phyloP scores from a whole-genome alignment of 2,329 filamentous ascomycete species.

The Fusarium brachygibbosum region DNA sequence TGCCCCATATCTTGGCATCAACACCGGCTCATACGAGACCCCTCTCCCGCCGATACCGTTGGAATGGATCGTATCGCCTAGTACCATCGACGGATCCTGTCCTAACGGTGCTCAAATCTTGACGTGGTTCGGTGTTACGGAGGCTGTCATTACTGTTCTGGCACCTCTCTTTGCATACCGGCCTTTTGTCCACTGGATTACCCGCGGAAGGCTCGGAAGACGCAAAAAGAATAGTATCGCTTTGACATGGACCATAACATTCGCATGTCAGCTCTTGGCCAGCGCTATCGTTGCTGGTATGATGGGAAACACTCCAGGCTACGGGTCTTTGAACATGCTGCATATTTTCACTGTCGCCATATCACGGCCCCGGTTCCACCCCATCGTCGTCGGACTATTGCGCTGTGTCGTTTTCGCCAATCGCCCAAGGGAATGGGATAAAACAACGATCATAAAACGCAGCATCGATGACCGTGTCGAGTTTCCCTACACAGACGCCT shows the following conservation, averaged over 20 bases:
- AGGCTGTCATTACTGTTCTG: constrained; percentile 34
- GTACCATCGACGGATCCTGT: constrained; percentile 11
- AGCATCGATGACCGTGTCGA: constrained; percentile 42
- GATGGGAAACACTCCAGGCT: constrained; percentile 40
- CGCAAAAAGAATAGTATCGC: constrained; percentile 25
- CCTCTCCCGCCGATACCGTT: constrained; percentile 40
- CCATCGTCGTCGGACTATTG: constrained; percentile 39
- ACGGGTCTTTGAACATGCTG: constrained; percentile 41
- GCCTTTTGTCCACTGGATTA: constrained; percentile 37
- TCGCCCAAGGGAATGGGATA: constrained; percentile 33
- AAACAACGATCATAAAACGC: constrained; percentile 37
- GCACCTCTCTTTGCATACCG: constrained; percentile 35
- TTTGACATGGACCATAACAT: constrained; percentile 35
- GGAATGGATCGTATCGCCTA: constrained; percentile 42
- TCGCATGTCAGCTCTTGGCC: constrained; percentile 39
- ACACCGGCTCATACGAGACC: constrained; percentile 31
- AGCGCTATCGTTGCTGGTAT: constrained; percentile 42
- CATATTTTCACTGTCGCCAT: constrained; percentile 45
- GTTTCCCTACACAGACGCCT: constrained; percentile 45
- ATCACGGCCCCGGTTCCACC: constrained; percentile 39
- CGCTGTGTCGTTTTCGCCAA: constrained; percentile 34
- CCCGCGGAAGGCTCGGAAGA: constrained; percentile 31
- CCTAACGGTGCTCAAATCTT: constrained; percentile 29
- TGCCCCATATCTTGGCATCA: constrained; percentile 39
- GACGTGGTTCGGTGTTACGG: constrained; percentile 40